Conservation (phyloP, 805 yeast species). For the Metschnikowia bowlesiae region DNA sequence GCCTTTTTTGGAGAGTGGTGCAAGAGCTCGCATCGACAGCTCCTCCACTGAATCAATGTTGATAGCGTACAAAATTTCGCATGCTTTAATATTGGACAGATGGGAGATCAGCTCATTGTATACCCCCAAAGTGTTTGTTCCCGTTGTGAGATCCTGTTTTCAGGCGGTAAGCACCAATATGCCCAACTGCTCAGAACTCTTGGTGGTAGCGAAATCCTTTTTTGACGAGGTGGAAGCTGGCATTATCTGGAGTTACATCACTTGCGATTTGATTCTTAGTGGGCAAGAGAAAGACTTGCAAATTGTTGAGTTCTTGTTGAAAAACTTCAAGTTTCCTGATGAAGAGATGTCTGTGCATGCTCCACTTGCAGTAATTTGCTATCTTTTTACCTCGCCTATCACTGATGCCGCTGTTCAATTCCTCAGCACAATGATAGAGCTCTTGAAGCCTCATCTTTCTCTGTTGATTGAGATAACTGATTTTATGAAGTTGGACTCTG, state of each 20-base stretch:
- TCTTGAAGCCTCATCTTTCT: constrained; percentile 64
- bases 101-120: constrained; percentile 88
- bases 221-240: constrained; percentile 84
- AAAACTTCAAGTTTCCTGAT: constrained; percentile 70
- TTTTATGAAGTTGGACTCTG: not conserved
- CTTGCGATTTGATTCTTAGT: constrained; percentile 37
- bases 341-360: constrained; percentile 83
- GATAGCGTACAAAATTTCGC: constrained; percentile 58
- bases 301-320: constrained; percentile 55
- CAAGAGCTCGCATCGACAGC: constrained; percentile 45
- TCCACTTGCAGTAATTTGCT: constrained; percentile 60
- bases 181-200: constrained; percentile 29
- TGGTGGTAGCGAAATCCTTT: constrained; percentile 59
- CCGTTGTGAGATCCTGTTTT: constrained; percentile 52
- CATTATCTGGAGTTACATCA: constrained; percentile 67
- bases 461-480: not conserved
- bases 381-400: constrained; percentile 26
- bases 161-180: not conserved
- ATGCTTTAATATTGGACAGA: constrained; percentile 72
- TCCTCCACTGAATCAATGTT: constrained; percentile 30
- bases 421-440: constrained; percentile 40
- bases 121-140: constrained; percentile 65
- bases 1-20: constrained; percentile 45
- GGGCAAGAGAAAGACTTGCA: constrained; percentile 32
- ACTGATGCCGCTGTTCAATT: constrained; percentile 34